Percentiles rank a stretch among this genome's conserved stretches.
phyloP scores from a whole-genome alignment of 2,329 filamentous ascomycete species.

The Dactylellina leptospora region DNA sequence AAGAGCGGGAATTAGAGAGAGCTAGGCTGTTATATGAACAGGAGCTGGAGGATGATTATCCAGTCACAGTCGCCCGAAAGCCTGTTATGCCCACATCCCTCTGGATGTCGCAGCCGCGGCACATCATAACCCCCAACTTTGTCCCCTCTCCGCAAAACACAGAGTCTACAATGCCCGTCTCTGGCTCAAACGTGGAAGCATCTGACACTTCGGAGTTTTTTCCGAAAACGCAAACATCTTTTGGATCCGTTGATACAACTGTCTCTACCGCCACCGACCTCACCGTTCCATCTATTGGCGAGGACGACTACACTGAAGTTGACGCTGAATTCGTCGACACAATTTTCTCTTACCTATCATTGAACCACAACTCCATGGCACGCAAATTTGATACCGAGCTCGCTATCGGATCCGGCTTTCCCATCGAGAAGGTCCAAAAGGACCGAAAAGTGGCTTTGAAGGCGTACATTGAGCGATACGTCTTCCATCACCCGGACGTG shows the following conservation, averaged over 20 bases:
- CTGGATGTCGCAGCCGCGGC: constrained; percentile 43
- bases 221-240: constrained; percentile 40
- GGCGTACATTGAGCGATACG: constrained; percentile 49
- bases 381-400: constrained; percentile 46
- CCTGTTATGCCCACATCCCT: constrained; percentile 44
- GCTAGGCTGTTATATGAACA: constrained; percentile 44
- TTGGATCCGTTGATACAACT: constrained; percentile 36
- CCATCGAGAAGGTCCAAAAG: constrained; percentile 37
- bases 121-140: constrained; percentile 49
- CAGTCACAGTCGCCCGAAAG: constrained; percentile 34
- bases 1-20: constrained; percentile 46
- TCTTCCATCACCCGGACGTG: constrained; percentile 43
- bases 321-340: constrained; percentile 47
- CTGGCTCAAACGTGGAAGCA: constrained; percentile 20
- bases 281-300: constrained; percentile 41
- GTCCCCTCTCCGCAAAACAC: constrained; percentile 33
- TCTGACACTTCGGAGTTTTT: constrained; percentile 26
- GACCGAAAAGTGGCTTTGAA: constrained; percentile 50
- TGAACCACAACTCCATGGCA: constrained; percentile 51
- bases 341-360: constrained; percentile 47
- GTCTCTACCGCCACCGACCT: constrained; percentile 32
- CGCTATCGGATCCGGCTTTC: constrained; percentile 44
- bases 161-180: constrained; percentile 30
- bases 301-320: constrained; percentile 47
- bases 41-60: constrained; percentile 45